phyloP scores from a whole-genome alignment of 2,329 filamentous ascomycete genomes.

The Clonostachys sp. region DNA sequence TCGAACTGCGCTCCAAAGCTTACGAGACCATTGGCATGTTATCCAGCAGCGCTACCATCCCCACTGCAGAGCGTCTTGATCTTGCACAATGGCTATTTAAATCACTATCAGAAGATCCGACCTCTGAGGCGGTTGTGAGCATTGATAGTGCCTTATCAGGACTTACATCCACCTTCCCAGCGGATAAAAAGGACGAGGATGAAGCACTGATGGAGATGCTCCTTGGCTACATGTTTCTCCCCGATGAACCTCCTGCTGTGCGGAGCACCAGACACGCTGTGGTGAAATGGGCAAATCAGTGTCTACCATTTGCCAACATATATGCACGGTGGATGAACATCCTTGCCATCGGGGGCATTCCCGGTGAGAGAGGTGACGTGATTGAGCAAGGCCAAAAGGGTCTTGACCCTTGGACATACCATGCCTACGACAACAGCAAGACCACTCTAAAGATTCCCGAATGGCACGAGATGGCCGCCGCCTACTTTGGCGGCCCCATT shows the following conservation, averaged over 20 bases:
- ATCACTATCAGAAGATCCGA: slow-evolving; percentile 76
- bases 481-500: slow-evolving; percentile 41
- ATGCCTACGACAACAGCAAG: slow-evolving; percentile 34
- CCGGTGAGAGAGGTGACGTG: slow-evolving; percentile 73
- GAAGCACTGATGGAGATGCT: slow-evolving; percentile 47
- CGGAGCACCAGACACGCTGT: slow-evolving; percentile 76
- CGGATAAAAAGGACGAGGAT: slow-evolving; percentile 18
- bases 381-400: slow-evolving; percentile 87
- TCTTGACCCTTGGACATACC: slow-evolving; percentile 62
- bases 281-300: slow-evolving; percentile 86
- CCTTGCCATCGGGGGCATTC: slow-evolving; percentile 65
- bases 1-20: slow-evolving; percentile 69
- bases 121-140: slow-evolving; percentile 72
- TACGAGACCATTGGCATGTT: slow-evolving; percentile 90
- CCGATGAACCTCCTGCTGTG: slow-evolving; percentile 44
- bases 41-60: slow-evolving; percentile 57
- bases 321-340: slow-evolving; percentile 85
- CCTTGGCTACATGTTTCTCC: slow-evolving; percentile 60
- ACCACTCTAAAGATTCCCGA: slow-evolving; percentile 31
- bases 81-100: slow-evolving; percentile 73
- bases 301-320: slow-evolving; percentile 74
- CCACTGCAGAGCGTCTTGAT: slow-evolving; percentile 48
- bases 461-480: slow-evolving; percentile 44
- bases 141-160: slow-evolving; percentile 86
- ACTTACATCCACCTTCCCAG: slow-evolving; percentile 46